These are phyloP conservation scores for Pseudocercospora pini-densiflorae DNA, from an alignment of 2,329 filamentous ascomycete genomes.

Conservation along the genomic window DNA sequence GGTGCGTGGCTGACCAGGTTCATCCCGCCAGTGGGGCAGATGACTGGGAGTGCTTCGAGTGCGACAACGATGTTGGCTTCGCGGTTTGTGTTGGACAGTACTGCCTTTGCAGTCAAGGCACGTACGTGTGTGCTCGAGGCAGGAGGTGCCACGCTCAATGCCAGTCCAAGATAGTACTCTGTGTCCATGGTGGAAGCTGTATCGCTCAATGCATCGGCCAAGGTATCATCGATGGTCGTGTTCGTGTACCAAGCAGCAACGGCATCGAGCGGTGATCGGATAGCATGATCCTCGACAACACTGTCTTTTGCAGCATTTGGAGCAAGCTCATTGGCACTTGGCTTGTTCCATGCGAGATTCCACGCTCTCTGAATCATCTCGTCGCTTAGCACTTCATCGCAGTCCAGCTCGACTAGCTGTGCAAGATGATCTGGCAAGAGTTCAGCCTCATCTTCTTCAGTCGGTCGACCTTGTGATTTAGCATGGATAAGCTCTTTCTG, in stretches of 20 bases:
- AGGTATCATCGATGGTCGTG: conserved; percentile 69
- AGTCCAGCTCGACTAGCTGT: conserved; percentile 75
- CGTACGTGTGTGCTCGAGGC: conserved; percentile 71
- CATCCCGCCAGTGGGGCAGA: conserved; percentile 38
- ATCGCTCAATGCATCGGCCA: conserved; percentile 62
- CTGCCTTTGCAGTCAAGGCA: conserved; percentile 62
- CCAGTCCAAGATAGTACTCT: conserved; percentile 63
- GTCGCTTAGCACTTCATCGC: conserved; percentile 78
- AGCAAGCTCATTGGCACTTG: conserved; percentile 69
- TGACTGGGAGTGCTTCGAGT: conserved; percentile 55
- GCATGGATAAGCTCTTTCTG: conserved; percentile 46
- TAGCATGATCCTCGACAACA: conserved; percentile 82
- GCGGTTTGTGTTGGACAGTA: conserved; percentile 60
- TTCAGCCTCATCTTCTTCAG: conserved; percentile 60
- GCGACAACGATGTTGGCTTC: conserved; percentile 57
- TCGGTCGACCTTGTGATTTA: conserved; percentile 29
- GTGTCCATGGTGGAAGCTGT: conserved; percentile 50
- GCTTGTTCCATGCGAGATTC: conserved; percentile 86
- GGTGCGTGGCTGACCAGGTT: conserved; percentile 60
- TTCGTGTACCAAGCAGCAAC: conserved; percentile 91
- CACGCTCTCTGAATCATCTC: conserved; percentile 82
- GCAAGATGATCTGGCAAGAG: conserved; percentile 77
- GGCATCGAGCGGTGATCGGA: conserved; percentile 85
- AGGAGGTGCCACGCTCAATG: conserved; percentile 74
- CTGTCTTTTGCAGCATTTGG: conserved; percentile 76